Evolutionary conservation across 371 early-diverging fungal genomes (phyloP).

Genomic region (Mortierella sp.): DNA sequence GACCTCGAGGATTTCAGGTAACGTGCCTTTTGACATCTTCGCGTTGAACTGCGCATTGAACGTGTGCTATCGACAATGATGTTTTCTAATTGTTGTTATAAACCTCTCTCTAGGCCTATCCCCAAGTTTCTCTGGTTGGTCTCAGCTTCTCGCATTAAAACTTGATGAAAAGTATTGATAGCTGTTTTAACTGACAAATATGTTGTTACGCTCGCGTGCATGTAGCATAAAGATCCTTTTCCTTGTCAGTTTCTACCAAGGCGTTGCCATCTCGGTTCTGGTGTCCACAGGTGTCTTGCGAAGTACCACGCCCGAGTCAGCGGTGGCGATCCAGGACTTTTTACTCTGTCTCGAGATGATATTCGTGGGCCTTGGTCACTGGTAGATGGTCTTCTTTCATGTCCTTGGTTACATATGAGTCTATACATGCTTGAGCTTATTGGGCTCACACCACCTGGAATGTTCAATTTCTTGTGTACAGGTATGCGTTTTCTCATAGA

Average conservation of each 20-base stretch:
- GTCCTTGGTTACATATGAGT: too few relatives aligned
- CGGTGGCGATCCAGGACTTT: slow-evolving; percentile 91
- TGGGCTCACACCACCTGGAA: too few relatives aligned
- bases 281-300: slow-evolving; percentile 70
- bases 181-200: too few relatives aligned
- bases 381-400: slow-evolving; percentile 53
- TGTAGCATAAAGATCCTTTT: slow-evolving; percentile 92
- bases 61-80: too few relatives aligned
- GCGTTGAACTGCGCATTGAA: too few relatives aligned
- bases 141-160: too few relatives aligned
- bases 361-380: slow-evolving; percentile 85
- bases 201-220: too few relatives aligned
- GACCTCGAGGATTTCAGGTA: slow-evolving; percentile 87
- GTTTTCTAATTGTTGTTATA: too few relatives aligned
- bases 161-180: too few relatives aligned
- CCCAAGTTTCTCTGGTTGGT: slow-evolving; percentile 89
- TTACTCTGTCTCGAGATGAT: slow-evolving; percentile 95
- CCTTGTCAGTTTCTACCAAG: slow-evolving; percentile 97
- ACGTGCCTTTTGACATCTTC: too few relatives aligned
- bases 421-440: too few relatives aligned
- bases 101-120: slow-evolving; percentile 82
- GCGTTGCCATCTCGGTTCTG: slow-evolving; percentile 87
- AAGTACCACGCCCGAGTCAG: slow-evolving; percentile 72
- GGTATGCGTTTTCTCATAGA: slow-evolving; percentile 76
- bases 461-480: slow-evolving; percentile 31